Conservation (phyloP, 495 filamentous ascomycete genomes). For the Aspergillus homomorphus region DNA sequence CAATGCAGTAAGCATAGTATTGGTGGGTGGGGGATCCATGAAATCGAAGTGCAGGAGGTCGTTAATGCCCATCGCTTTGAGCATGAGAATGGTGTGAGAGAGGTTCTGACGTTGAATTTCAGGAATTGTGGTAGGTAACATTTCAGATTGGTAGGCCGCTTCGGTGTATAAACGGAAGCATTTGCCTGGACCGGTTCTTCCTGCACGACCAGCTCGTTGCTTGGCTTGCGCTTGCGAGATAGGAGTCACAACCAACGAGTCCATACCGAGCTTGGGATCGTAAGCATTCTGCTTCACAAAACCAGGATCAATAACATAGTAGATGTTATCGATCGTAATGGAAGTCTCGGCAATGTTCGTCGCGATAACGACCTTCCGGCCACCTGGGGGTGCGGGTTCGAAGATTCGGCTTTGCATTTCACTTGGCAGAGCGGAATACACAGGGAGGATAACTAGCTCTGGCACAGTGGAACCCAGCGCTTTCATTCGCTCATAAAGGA, state of each 20-base stretch:
- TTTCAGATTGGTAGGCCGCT: constrained; percentile 91
- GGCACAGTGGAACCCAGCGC: constrained; percentile 86
- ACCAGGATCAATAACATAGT: constrained; percentile 95
- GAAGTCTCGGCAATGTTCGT: constrained; percentile 99
- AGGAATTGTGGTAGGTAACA: constrained; percentile 92
- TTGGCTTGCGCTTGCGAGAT: constrained; percentile 97
- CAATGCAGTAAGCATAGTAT: constrained; percentile 94
- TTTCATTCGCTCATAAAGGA: constrained; percentile 95
- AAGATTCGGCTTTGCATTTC: constrained; percentile 96
- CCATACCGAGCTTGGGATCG: constrained; percentile 97
- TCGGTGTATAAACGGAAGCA: constrained; percentile 97
- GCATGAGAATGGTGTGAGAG: constrained; percentile 92
- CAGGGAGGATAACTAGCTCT: constrained; percentile 87
- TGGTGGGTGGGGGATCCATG: constrained; percentile 96
- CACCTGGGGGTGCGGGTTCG: constrained; percentile 84
- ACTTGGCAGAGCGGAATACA: constrained; percentile 87
- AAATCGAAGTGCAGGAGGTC: constrained; percentile 97
- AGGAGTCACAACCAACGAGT: constrained; percentile 89
- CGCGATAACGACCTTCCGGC: constrained; percentile 92
- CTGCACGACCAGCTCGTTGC: constrained; percentile 88
- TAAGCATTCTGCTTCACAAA: constrained; percentile 98
- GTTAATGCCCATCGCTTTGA: constrained; percentile 99
- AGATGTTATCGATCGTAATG: constrained; percentile 95
- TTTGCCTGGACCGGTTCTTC: constrained; percentile 92
- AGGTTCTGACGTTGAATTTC: constrained; percentile 97